A percentile compares a stretch with the other conserved stretches of the same genome.
Evolutionary conservation across 495 filamentous ascomycete species (phyloP).

Genomic region (Opeltia flavorubescens): DNA sequence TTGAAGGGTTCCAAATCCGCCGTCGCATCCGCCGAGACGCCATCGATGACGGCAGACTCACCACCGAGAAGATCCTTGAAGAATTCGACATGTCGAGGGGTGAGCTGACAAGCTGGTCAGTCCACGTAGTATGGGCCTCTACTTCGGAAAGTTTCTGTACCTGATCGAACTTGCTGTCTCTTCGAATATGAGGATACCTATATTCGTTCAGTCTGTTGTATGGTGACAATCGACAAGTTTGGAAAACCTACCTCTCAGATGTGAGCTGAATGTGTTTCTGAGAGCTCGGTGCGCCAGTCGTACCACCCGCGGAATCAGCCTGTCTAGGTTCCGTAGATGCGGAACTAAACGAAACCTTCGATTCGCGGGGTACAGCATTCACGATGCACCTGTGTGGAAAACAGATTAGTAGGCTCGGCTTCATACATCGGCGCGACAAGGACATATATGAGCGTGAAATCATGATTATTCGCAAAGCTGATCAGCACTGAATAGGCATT

Average conservation of each 20-base stretch:
- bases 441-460: neutral
- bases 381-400: too few relatives aligned
- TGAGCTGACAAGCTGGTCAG: constrained; percentile 29
- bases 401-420: too few relatives aligned
- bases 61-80: constrained; percentile 66
- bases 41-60: constrained; percentile 70
- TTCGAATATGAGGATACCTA: constrained; percentile 66
- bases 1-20: constrained; percentile 89
- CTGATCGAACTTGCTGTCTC: constrained; percentile 57
- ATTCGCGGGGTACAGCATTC: too few relatives aligned
- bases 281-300: constrained; percentile 18
- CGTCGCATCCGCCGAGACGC: constrained; percentile 52
- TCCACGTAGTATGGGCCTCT: neutral
- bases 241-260: constrained; percentile 44
- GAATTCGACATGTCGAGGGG: constrained; percentile 59
- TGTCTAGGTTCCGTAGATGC: constrained; percentile 27
- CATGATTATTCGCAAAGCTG: too few relatives aligned
- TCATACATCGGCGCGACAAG: constrained; percentile 3
- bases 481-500: too few relatives aligned
- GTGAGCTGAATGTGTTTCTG: constrained; percentile 56
- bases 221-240: neutral
- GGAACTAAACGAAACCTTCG: constrained; percentile 22
- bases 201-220: constrained; percentile 4
- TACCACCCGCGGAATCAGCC: constrained; percentile 18
- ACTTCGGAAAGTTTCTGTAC: constrained; percentile 8